Evolutionary conservation across 176 grass and related monocot species (phyloP), one percentile per base, ranked within the genome.

Genomic region (Lolium perenne): DNA sequence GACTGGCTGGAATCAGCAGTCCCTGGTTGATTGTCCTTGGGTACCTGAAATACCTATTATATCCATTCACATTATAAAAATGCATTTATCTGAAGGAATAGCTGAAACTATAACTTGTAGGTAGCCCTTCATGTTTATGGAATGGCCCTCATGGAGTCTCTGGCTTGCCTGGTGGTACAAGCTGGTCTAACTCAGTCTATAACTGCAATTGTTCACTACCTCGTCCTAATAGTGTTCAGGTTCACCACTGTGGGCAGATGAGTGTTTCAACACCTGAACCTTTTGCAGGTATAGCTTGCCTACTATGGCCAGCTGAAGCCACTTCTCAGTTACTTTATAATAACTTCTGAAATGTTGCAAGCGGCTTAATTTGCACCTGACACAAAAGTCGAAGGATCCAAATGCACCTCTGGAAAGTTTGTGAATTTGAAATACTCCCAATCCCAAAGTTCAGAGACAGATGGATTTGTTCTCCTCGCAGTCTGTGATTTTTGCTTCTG

Each of bases 51-150:
- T 59, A 45, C 17, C 7, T 77, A 32, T 77, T 72, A 71, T 72
- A 35, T 62, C 54, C 71, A 26, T 50, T 74, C 71, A 74, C 46
- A 15, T 74, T n/a, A 49, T 13, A 48, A 72, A 55, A 47, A 38
- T 60, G 29, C 1, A 64, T 47, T 62, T 63, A 43, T n/a, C 41
- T 48, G 82, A 84, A 74, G 23, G 9, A 83, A 72, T 78, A 83
- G 1, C 32, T 60, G 18, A 38, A n/a, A 35, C 32, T 80, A 50
- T 58, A 23, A 45, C 51, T 43, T 8, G 11, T 10, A 18, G 32
- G 41, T 17, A 63, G 46, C 61, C 57, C 58, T 48, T 26, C 40
- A 48, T 35, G 32, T 35, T 35, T 18, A 68, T 11, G 0, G 47
- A 72, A 47, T 48, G 70, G 5, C 20, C n/a, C 63, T 82, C 63